Evolutionary conservation across 192 early-diverging fungal genomes (phyloP).

Genomic region (Coemansia aciculifera): DNA sequence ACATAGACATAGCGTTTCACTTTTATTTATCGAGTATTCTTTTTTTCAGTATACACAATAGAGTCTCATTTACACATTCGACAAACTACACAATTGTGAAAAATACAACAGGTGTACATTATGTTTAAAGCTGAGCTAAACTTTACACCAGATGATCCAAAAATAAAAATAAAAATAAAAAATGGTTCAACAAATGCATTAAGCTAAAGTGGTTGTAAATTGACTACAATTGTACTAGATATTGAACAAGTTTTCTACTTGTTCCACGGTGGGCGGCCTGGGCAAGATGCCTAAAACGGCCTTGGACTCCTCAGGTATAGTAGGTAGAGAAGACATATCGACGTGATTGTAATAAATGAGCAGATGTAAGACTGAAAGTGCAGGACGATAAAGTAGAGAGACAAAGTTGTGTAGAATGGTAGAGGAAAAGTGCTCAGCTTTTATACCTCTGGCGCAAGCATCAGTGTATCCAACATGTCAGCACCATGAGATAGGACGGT

Average conservation of each 20-base stretch:
- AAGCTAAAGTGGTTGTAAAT: background rate
- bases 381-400: background rate
- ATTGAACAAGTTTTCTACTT: slow-evolving; percentile 1
- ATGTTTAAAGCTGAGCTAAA: background rate
- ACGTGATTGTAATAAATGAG: background rate
- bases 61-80: background rate
- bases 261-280: slow-evolving; percentile 3
- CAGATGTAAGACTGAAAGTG: background rate
- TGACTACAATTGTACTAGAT: background rate
- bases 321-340: background rate
- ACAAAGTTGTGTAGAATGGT: background rate
- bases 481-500: background rate
- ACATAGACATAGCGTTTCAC: slow-evolving; percentile 2
- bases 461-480: no score
- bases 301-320: background rate
- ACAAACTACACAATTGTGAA: background rate
- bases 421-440: background rate
- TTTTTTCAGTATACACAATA: slow-evolving; percentile 1
- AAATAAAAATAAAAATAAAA: background rate
- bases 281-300: background rate
- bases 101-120: background rate
- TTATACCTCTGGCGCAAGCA: background rate
- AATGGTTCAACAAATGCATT: background rate
- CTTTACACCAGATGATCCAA: background rate
- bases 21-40: background rate